Conservation (phyloP, 257 asterid genomes). For the Cruciata laevipes region DNA sequence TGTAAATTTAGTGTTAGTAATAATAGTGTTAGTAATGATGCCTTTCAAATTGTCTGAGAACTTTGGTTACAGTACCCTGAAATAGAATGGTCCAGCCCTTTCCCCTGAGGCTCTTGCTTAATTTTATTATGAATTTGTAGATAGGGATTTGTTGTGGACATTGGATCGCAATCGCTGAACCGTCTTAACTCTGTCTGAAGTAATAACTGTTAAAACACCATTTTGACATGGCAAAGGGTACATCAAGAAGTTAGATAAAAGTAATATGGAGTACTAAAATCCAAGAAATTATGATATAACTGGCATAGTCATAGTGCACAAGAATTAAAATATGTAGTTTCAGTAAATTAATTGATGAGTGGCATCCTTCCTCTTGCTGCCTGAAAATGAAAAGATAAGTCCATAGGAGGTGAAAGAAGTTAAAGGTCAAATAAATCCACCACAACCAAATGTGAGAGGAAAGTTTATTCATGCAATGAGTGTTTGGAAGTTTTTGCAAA, state of each 20-base stretch:
- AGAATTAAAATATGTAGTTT: neutral
- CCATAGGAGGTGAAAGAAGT: conserved; percentile 14
- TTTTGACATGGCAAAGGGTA: neutral
- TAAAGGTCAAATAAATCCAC: conserved; percentile 26
- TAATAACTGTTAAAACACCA: neutral
- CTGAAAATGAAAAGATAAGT: conserved; percentile 12
- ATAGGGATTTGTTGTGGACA: neutral
- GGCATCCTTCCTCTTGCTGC: conserved; percentile 2
- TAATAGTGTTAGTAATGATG: no score
- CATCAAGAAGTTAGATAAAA: no score
- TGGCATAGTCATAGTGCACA: neutral
- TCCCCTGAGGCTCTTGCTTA: conserved; percentile 1
- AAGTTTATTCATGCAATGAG: conserved; percentile 58
- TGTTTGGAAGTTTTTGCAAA: conserved; percentile 77
- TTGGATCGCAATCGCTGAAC: neutral
- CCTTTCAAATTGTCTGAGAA: neutral
- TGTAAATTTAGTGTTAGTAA: neutral
- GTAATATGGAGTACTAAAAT: no score
- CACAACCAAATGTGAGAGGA: conserved; percentile 30
- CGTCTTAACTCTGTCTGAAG: neutral
- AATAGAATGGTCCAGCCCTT: neutral
- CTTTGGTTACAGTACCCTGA: neutral
- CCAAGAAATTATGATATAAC: neutral
- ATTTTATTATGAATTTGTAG: no score
- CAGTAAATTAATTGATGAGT: conserved; percentile 3